phyloP scores from a whole-genome alignment of 2,329 filamentous ascomycete species.

The Colletotrichum sp. region DNA sequence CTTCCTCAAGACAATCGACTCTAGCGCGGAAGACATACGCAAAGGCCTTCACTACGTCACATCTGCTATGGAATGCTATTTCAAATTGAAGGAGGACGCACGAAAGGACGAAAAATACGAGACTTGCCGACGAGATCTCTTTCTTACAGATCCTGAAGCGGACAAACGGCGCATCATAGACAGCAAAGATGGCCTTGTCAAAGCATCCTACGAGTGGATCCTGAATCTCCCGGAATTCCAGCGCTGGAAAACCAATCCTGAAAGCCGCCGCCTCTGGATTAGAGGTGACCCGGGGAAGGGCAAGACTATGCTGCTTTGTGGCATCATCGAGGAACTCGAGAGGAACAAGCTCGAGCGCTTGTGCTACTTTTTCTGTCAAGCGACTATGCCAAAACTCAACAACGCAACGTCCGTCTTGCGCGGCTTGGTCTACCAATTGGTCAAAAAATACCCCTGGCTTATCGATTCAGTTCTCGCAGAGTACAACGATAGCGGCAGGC shows the following conservation, averaged over 20 bases:
- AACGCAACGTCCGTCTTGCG: constrained; percentile 44
- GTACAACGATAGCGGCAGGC: constrained; percentile 28
- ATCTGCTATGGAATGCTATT: too few relatives aligned
- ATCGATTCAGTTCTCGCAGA: neutral
- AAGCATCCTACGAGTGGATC: constrained; percentile 41
- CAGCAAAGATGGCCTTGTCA: constrained; percentile 36
- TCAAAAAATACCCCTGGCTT: constrained; percentile 16
- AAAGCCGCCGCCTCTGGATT: constrained; percentile 38
- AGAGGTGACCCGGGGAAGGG: constrained; percentile 44
- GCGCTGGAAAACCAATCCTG: constrained; percentile 26
- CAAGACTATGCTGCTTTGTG: constrained; percentile 48
- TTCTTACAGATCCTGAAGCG: constrained; percentile 35
- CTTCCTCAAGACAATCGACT: too few relatives aligned
- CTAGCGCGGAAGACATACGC: too few relatives aligned
- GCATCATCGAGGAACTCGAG: constrained; percentile 39
- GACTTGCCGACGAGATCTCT: neutral
- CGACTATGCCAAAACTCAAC: constrained; percentile 38
- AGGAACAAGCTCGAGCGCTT: neutral
- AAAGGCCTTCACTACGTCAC: too few relatives aligned
- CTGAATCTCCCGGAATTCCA: constrained; percentile 31
- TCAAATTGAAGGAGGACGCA: too few relatives aligned
- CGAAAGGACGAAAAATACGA: too few relatives aligned
- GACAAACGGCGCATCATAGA: constrained; percentile 34
- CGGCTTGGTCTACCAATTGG: constrained; percentile 47
- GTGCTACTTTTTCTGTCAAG: constrained; percentile 49